Conservation (phyloP, 2,329 filamentous ascomycete genomes). For the Colletotrichum melonis region DNA sequence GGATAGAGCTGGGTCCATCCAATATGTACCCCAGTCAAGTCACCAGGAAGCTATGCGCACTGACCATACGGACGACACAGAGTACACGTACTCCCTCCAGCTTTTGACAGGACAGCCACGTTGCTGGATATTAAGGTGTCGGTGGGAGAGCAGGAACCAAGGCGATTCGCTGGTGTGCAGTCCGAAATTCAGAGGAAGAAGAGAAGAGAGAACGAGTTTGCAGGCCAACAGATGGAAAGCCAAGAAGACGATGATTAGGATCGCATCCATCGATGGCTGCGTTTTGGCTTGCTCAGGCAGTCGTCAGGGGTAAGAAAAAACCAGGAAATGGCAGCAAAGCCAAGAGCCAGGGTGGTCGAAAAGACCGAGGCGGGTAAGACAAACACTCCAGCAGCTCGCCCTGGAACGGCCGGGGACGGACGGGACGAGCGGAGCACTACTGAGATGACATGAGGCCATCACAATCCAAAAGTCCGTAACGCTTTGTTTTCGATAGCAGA, state of each 20-base stretch:
- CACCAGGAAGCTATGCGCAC: slow-evolving; percentile 18
- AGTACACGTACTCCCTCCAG: slow-evolving; percentile 18
- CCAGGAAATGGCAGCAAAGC: slow-evolving; percentile 16
- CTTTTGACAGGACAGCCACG: slow-evolving; percentile 10
- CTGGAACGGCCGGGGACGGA: slow-evolving; percentile 14
- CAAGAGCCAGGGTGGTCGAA: slow-evolving; percentile 22
- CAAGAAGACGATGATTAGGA: neutral
- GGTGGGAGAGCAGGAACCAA: slow-evolving; percentile 1
- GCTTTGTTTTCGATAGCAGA: neutral
- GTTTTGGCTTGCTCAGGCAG: neutral
- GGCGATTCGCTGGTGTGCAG: neutral
- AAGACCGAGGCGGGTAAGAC: slow-evolving; percentile 26
- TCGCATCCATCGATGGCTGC: neutral
- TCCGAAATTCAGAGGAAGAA: neutral
- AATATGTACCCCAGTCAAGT: slow-evolving; percentile 33
- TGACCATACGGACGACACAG: slow-evolving; percentile 17
- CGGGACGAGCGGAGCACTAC: slow-evolving; percentile 19
- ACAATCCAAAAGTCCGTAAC: slow-evolving; percentile 5
- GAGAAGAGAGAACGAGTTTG: neutral
- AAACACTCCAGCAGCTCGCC: slow-evolving; percentile 16
- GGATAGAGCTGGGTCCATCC: slow-evolving; percentile 30
- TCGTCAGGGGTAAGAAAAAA: neutral
- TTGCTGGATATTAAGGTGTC: slow-evolving; percentile 21
- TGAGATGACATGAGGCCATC: slow-evolving; percentile 30
- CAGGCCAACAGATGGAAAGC: neutral